These are phyloP conservation scores for Sporothrix humicola DNA, from an alignment of 2,329 filamentous ascomycete genomes.

Conservation along the genomic window DNA sequence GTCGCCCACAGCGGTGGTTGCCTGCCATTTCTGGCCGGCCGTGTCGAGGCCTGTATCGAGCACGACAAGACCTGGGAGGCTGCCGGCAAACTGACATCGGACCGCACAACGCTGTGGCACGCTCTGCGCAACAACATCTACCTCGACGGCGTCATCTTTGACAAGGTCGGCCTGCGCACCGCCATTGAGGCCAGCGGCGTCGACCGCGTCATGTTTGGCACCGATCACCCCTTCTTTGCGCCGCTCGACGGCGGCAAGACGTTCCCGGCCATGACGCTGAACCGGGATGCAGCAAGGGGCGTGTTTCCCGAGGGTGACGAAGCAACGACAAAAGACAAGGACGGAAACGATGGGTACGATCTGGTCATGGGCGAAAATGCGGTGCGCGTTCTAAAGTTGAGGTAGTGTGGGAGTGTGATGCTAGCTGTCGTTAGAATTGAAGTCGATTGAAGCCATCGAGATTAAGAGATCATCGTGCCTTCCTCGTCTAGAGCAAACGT, in stretches of 20 bases:
- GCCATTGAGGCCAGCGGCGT: constrained; percentile 68
- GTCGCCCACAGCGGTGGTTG: constrained; percentile 85
- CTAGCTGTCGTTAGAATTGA: background rate
- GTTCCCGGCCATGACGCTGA: constrained; percentile 66
- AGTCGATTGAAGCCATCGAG: no score
- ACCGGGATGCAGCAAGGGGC: constrained; percentile 60
- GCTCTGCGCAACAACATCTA: constrained; percentile 73
- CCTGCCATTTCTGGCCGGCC: constrained; percentile 79
- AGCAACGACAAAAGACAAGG: background rate
- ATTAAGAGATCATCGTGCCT: no score
- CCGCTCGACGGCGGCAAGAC: constrained; percentile 65
- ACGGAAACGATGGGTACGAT: constrained; percentile 28
- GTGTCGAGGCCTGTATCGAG: constrained; percentile 80
- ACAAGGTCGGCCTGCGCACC: constrained; percentile 69
- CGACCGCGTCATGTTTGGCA: constrained; percentile 77
- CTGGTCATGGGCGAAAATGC: constrained; percentile 34
- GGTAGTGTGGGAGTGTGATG: background rate
- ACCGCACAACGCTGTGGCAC: constrained; percentile 57
- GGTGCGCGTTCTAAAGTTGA: constrained; percentile 30
- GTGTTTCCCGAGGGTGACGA: constrained; percentile 27
- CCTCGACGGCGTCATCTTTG: constrained; percentile 81
- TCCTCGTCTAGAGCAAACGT: background rate
- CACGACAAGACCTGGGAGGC: constrained; percentile 76
- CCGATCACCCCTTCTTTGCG: constrained; percentile 79
- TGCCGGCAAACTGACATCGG: constrained; percentile 59